Conservation (phyloP, 345 rosid genomes). For the Lagerstroemia speciosa region DNA sequence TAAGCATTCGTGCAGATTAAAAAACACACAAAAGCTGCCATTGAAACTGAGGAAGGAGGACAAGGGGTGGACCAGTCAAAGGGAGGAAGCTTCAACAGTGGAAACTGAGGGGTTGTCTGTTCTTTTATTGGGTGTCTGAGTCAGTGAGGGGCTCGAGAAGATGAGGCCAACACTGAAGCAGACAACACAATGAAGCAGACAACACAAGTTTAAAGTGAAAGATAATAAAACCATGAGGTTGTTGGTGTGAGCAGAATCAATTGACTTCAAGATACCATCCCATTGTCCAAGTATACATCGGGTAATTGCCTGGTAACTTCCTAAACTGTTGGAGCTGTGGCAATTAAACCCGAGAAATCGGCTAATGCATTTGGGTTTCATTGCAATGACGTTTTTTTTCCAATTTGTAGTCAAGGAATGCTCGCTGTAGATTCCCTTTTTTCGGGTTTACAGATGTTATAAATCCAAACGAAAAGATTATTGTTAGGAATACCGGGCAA, state of each 20-base stretch:
- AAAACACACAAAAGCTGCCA: not conserved
- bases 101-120: not conserved
- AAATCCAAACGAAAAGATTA: not conserved
- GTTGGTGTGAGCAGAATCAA: not conserved
- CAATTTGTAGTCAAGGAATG: not conserved
- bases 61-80: not conserved
- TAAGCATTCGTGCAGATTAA: not conserved
- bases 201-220: not conserved
- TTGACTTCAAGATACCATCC: not conserved
- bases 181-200: too few species aligned
- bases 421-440: not conserved
- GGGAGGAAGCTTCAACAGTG: constrained; percentile 1
- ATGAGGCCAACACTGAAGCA: not conserved
- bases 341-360: not conserved
- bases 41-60: not conserved
- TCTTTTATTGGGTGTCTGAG: not conserved
- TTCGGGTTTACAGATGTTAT: not conserved
- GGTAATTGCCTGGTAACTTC: not conserved
- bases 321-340: not conserved
- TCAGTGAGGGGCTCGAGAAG: not conserved
- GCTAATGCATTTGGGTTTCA: not conserved
- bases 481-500: not conserved
- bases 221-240: not conserved
- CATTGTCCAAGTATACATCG: not conserved
- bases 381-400: too few species aligned